A percentile compares a stretch with the other conserved stretches of the same genome.
Evolutionary conservation across 805 yeast species (phyloP).

Genomic region (Myxozyma sirexii): DNA sequence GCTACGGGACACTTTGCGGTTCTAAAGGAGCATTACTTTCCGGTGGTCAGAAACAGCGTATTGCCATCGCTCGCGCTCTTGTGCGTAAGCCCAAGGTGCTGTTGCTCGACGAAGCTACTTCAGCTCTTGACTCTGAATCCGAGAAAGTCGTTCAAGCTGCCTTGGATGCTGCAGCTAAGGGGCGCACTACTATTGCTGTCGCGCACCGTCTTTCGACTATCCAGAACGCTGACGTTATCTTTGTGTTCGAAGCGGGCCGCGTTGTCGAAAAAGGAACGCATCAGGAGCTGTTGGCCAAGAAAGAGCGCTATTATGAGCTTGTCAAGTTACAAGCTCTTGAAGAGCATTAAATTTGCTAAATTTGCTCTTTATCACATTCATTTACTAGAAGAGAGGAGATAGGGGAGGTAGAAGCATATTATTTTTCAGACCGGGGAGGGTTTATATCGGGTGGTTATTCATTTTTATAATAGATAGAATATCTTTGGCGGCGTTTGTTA

Average conservation of each 20-base stretch:
- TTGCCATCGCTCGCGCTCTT: conserved; percentile 65
- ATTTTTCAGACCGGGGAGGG: background rate
- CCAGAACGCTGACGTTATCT: conserved; percentile 54
- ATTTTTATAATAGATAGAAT: background rate
- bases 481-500: background rate
- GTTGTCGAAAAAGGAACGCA: conserved; percentile 57
- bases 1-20: conserved; percentile 54
- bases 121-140: conserved; percentile 59
- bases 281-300: conserved; percentile 43
- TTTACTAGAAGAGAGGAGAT: background rate
- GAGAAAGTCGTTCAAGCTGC: conserved; percentile 69
- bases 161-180: conserved; percentile 57
- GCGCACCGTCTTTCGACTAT: conserved; percentile 73
- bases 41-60: conserved; percentile 68
- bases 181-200: conserved; percentile 72
- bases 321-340: conserved; percentile 50
- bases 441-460: background rate
- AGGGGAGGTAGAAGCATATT: background rate
- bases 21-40: conserved; percentile 56
- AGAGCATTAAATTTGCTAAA: conserved; percentile 32
- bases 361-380: background rate
- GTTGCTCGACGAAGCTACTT: conserved; percentile 60
- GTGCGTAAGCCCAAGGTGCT: conserved; percentile 60
- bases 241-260: conserved; percentile 56
- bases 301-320: conserved; percentile 46